These are phyloP conservation scores for Podaxis sp. DNA, from an alignment of 768 basidiomycete genomes.

Conservation along the genomic window DNA sequence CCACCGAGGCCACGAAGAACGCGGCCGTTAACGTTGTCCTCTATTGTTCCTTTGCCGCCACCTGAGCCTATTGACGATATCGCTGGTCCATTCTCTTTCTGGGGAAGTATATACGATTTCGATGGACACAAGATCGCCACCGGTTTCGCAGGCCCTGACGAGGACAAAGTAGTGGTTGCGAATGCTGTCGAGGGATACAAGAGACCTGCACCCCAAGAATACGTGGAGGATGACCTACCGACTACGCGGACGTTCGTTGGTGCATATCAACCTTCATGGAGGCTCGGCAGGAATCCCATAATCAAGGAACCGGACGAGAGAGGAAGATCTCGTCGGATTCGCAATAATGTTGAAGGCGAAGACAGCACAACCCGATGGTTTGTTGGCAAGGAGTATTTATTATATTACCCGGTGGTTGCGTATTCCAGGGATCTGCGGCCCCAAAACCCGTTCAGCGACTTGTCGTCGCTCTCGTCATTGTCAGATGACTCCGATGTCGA, in stretches of 20 bases:
- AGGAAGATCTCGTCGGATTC: not conserved
- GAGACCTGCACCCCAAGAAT: not conserved
- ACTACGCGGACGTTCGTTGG: slow-evolving; percentile 17
- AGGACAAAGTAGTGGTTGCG: slow-evolving; percentile 1
- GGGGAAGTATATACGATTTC: slow-evolving; percentile 11
- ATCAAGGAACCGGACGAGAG: slow-evolving; percentile 11
- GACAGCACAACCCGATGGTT: slow-evolving; percentile 9
- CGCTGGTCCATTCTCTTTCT: not conserved
- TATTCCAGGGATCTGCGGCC: not conserved
- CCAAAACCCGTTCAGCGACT: slow-evolving; percentile 3
- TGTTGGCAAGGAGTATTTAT: slow-evolving; percentile 9
- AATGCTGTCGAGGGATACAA: slow-evolving; percentile 3
- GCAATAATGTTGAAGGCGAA: not conserved
- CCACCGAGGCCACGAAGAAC: not conserved
- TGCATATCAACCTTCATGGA: slow-evolving; percentile 17
- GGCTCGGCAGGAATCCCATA: slow-evolving; percentile 13
- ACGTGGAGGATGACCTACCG: not conserved
- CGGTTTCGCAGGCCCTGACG: not conserved
- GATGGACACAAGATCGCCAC: slow-evolving; percentile 5
- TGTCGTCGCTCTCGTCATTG: slow-evolving; percentile 13
- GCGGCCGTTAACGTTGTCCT: not conserved
- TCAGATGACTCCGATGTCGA: slow-evolving; percentile 13
- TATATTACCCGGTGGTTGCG: slow-evolving; percentile 10
- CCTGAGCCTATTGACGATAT: not conserved
- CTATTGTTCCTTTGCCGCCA: not conserved